Base-by-base conservation (phyloP, 1,139 yeast species). In the Scheffersomyces cryptocercus region DNA sequence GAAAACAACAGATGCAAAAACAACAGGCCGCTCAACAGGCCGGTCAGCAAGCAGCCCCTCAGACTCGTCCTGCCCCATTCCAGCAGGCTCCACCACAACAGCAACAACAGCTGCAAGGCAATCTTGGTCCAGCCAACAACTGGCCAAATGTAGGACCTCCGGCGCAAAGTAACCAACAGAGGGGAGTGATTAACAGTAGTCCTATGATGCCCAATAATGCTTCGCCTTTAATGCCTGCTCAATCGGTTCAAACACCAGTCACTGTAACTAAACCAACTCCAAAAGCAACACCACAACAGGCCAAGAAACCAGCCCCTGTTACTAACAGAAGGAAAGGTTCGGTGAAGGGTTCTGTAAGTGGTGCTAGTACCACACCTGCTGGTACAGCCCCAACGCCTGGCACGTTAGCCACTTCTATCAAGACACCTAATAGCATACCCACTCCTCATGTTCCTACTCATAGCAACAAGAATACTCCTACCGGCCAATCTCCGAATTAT, bases 351-450 rank as follows among this genome's bases (percentile, higher is more conserved):
- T 55, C 56, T 7, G 46, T 54, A 14, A 54, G 53, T 42, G 58
- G 52, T 11, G 52, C 46, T 7, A 54, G 54, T 34, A 68, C 73
- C 9, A 70, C 76, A 0, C 75, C 76, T 1, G 64, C 63, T n/a
- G 67, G 67, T 5, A 62, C 56, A 44, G 75, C 67, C 2, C 59
- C 74, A 3, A 71, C 79, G 0, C 79, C 79, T 1, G 76, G 73
- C 0, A 55, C 75, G 1, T 55, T 70, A 48, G 68, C 71, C 3
- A 67, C 62, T 47, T 61, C 75, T 14, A 68, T 73, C 50, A 73
- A 72, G 47, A 73, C 79, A 0, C 79, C 79, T 0, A 72, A 70
- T 49, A 70, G 75, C 51, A 68, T 71, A 9, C 64, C 75, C 4
- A 74, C 79, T 0, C 79, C 79, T 1, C 77, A 70, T 47, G 58